Percentiles rank a stretch among this genome's conserved stretches.
These are phyloP conservation scores for Thelonectria discophora DNA, from an alignment of 2,329 filamentous ascomycete species.

Conservation along the genomic window DNA sequence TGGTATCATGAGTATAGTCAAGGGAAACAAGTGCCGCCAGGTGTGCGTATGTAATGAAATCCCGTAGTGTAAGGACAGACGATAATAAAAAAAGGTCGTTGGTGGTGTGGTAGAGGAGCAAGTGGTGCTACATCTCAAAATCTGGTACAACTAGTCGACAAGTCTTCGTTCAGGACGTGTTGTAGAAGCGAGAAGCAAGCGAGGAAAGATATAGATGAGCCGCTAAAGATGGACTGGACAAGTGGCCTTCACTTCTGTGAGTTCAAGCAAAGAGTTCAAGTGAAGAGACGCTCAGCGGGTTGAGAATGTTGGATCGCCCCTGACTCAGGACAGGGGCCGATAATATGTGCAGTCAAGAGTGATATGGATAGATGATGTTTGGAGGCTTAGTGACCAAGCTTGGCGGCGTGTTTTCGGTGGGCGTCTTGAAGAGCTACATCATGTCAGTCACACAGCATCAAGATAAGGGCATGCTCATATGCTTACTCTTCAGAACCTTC, in stretches of 20 bases:
- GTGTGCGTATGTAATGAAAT: constrained; percentile 13
- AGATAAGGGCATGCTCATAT: constrained; percentile 48
- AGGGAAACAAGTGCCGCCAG: constrained; percentile 22
- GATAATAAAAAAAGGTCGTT: constrained; percentile 14
- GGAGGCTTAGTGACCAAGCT: constrained; percentile 43
- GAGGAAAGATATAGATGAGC: constrained; percentile 9
- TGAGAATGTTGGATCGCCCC: constrained; percentile 3
- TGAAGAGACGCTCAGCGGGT: background rate
- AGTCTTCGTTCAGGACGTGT: background rate
- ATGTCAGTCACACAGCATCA: constrained; percentile 7
- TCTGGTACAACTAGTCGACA: constrained; percentile 6
- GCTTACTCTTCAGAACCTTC: constrained; percentile 63
- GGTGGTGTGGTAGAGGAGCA: constrained; percentile 3
- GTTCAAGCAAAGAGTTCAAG: constrained; percentile 7
- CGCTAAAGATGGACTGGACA: constrained; percentile 2
- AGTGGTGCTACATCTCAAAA: background rate
- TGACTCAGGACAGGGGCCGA: constrained; percentile 9
- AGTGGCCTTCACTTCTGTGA: constrained; percentile 5
- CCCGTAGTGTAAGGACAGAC: constrained; percentile 12
- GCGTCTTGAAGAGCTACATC: constrained; percentile 48
- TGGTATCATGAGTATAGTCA: constrained; percentile 40
- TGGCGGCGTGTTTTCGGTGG: constrained; percentile 45
- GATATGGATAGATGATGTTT: background rate
- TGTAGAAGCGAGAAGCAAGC: constrained; percentile 15
- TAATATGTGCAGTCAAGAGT: constrained; percentile 9